Evolutionary conservation across 2,329 filamentous ascomycete genomes (phyloP).

Genomic region (Claviceps sp.): DNA sequence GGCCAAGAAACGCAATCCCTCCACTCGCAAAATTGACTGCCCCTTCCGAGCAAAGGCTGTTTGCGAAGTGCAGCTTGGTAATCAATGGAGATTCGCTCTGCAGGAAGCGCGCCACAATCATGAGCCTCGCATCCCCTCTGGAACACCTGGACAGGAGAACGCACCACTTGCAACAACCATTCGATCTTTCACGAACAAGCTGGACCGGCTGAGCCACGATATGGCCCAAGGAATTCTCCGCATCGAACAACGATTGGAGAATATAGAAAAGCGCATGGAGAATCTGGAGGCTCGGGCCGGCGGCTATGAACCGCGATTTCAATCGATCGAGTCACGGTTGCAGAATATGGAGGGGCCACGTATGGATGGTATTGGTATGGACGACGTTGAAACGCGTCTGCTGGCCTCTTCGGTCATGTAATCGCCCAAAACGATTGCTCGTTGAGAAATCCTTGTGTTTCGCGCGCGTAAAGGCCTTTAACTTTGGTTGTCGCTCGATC

Average conservation of each 20-base stretch:
- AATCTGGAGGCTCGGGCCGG: conserved; percentile 34
- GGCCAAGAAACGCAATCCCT: conserved; percentile 50
- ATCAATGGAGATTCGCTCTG: conserved; percentile 51
- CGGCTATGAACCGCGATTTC: conserved; percentile 30
- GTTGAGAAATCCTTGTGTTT: background rate
- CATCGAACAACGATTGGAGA: conserved; percentile 36
- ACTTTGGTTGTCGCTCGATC: background rate
- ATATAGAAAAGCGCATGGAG: conserved; percentile 41
- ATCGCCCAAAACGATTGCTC: conserved; percentile 8
- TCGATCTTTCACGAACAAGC: conserved; percentile 43
- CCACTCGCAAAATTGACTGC: conserved; percentile 50
- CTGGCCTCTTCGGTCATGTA: conserved; percentile 31
- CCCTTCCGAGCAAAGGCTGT: conserved; percentile 51
- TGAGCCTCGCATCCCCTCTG: conserved; percentile 41
- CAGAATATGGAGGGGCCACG: conserved; percentile 28
- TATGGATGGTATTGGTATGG: conserved; percentile 30
- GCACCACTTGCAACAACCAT: conserved; percentile 44
- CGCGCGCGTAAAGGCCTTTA: background rate
- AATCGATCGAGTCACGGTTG: conserved; percentile 27
- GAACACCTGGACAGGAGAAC: conserved; percentile 41
- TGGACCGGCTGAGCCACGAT: conserved; percentile 45
- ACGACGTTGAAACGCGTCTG: conserved; percentile 30
- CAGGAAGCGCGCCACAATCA: conserved; percentile 49
- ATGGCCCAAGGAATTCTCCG: conserved; percentile 37
- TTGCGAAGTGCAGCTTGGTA: conserved; percentile 47